Evolutionary conservation across 495 filamentous ascomycete species (phyloP).

Genomic region (Podospora fimiseda): DNA sequence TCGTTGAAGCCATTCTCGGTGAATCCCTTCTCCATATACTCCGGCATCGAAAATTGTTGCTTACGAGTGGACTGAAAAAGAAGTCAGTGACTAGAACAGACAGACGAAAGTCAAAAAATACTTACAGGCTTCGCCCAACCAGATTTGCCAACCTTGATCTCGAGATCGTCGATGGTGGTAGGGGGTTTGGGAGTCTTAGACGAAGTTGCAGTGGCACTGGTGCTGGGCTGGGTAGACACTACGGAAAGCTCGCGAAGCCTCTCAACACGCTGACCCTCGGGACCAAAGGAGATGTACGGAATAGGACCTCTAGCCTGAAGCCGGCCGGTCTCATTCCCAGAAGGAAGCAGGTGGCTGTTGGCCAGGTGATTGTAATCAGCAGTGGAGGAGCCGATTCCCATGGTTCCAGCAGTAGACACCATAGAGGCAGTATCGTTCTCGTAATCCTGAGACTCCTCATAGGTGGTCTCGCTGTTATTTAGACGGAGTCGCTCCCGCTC

Average conservation of each 20-base stretch:
- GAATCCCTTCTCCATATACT: constrained; percentile 6
- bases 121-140: no score
- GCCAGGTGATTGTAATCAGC: neutral
- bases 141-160: no score
- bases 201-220: no score
- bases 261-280: constrained; percentile 6
- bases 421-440: no score
- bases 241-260: constrained; percentile 7
- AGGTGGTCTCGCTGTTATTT: neutral
- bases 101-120: no score
- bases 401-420: no score
- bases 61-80: no score
- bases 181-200: neutral
- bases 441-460: neutral
- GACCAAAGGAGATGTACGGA: constrained; percentile 14
- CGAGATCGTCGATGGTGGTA: constrained; percentile 1
- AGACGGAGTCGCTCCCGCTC: constrained; percentile 9
- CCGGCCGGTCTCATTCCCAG: neutral
- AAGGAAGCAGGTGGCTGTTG: neutral
- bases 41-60: constrained; percentile 6
- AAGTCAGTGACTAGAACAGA: no score
- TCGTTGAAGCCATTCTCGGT: neutral
- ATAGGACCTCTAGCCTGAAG: neutral
- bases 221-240: neutral
- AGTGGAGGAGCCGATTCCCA: no score